Evolutionary conservation across 1,284 basidiomycete genomes (phyloP), one percentile per base, ranked within the genome.

Genomic region (Stygiomarasmius scandens): DNA sequence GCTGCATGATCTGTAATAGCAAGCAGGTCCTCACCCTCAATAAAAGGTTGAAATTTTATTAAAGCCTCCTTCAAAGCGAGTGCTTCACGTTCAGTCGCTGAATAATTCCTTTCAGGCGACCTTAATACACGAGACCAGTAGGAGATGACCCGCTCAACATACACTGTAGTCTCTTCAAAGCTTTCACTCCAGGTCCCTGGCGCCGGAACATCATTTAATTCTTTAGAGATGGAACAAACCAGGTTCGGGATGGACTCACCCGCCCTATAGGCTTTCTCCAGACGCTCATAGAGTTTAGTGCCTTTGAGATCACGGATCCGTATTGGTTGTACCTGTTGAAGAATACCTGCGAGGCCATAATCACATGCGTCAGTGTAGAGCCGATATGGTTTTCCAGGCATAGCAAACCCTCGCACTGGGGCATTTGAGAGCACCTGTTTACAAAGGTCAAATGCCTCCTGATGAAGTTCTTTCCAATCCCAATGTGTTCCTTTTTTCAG

Each of bases 311-410:
- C 61, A 12, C 34, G n/a, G 19, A 57, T 36, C n/a, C 14, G 23
- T 2, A 64, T 64, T 2, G 52, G 52, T 50, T 64, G 62, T 2
- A 64, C 58, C 49, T 62, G 62, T 24, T 64, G 62, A 4, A 78
- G 58, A 6, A 66, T 67, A 1, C 64, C 62, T 0, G 64, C 75
- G 6, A 77, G 24, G 0, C 66, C 75, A 11, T 63, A 61, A 51
- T 75, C 75, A 22, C 66, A 77, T 0, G 76, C 73, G 57, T 78
- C 76, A 0, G 71, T 72, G 52, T 78, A 78, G 0, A 78, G 34
- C 4, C 72, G 52, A 53, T 75, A 77, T 0, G 71, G 70, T 77
- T 32, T n/a, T 3, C 68, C 71, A 10, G 60, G 61, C 2, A 67
- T 64, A 0, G 74, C 62, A 56, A 77, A 66, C 12, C 64, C 73